Base-by-base conservation (phyloP, 1,284 basidiomycete species). In the Puccinia sorghi region DNA sequence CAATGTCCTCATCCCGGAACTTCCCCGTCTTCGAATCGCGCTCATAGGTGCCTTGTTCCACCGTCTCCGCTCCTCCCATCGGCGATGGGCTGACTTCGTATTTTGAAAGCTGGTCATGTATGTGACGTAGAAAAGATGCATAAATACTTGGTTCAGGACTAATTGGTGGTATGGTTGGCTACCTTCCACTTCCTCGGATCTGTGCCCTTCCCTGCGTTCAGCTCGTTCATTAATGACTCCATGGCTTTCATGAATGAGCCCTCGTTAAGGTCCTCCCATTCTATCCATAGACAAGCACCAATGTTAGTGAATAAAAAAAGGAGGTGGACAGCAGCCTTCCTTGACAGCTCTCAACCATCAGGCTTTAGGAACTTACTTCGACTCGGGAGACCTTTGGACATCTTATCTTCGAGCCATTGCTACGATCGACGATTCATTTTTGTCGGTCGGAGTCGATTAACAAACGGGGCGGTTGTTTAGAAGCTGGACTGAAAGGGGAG, bases 1-100 rank as follows among this genome's bases (percentile, higher is more conserved):
- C 76, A 41, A 78, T 61, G 39, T 78, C 76, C 50, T 78, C 76
- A 54, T 78, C 76, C 32, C 56, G 39, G 27, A 78, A 78, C 41
- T 25, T 61, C 17, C 76, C 76, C 2, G 74, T 77, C 22, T 71
- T 37, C 15, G 67, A 43, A 46, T 78, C 57, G 22, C 76, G 66
- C 48, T 78, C 67, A 25, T 78, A 78, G n/a, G 69, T 50, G n/a
- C 67, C 76, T 71, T 70, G 54, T 11, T 52, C 25, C 8, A 59
- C 39, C 7, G 63, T 57, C 54, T 77, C 66, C 39, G 63, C 63
- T 22, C 46, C 63, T 1, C 74, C 74, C 20, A 12, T 57, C 7
- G 32, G 7, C 37, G 52, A 37, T 20, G 54, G 52, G 41, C 20
- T 77, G 6, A 57, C 52, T 61, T 77, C 74, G 64, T 77, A 69